phyloP scores from a whole-genome alignment of 1,139 yeast genomes.

The Zygosaccharomyces pseudobailii region DNA sequence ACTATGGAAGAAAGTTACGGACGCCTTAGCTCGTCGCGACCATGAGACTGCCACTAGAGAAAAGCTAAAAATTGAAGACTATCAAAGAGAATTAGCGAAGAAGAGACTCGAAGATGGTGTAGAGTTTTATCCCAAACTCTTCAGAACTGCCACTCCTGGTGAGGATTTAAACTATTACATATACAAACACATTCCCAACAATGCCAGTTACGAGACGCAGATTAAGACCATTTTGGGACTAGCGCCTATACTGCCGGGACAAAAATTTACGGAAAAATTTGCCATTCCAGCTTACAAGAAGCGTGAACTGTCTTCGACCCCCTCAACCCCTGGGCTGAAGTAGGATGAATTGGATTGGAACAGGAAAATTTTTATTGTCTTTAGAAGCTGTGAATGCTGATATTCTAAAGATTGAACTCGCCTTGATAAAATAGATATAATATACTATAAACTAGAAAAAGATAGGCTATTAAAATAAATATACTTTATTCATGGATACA shows the following conservation, averaged over 20 bases:
- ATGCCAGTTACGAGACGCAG: conserved; percentile 46
- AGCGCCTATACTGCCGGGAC: conserved; percentile 79
- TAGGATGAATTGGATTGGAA: not conserved
- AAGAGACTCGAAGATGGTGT: conserved; percentile 72
- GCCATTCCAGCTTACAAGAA: conserved; percentile 66
- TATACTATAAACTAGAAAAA: not conserved
- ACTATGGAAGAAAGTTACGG: conserved; percentile 77
- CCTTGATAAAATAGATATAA: not conserved
- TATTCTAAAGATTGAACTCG: not conserved
- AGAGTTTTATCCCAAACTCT: conserved; percentile 75
- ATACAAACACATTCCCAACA: conserved; percentile 52
- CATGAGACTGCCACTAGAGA: conserved; percentile 84
- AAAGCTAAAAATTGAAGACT: conserved; percentile 77
- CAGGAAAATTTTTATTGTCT: not conserved
- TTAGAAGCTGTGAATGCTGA: not conserved
- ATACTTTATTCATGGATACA: not conserved
- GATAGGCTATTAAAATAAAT: too few species aligned
- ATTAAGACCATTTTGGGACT: conserved; percentile 52
- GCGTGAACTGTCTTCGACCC: conserved; percentile 29
- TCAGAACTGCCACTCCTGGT: conserved; percentile 44
- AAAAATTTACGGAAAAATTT: conserved; percentile 55
- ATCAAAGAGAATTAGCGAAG: conserved; percentile 70
- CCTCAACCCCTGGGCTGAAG: not conserved
- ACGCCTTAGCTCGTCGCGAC: conserved; percentile 69
- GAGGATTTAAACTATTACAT: conserved; percentile 57